phyloP scores from a whole-genome alignment of 2,329 filamentous ascomycete species.

The Achaetomium macrosporum region DNA sequence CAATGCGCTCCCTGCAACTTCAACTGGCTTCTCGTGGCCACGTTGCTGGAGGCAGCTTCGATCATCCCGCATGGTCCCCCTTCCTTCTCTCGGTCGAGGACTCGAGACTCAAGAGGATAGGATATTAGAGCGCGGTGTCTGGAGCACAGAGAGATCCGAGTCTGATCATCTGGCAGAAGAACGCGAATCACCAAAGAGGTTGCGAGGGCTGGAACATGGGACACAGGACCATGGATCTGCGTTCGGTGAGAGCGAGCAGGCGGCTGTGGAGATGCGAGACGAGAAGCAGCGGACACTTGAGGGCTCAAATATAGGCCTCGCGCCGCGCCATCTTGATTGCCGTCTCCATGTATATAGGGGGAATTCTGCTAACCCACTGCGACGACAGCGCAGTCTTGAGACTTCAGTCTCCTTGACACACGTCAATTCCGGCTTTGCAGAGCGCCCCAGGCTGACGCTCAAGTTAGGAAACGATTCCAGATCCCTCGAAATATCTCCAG shows the following conservation, averaged over 20 bases:
- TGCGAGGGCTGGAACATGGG: neutral
- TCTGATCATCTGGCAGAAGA: neutral
- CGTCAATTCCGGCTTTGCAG: constrained; percentile 18
- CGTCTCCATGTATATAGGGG: neutral
- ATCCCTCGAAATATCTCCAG: constrained; percentile 14
- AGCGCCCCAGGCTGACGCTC: constrained; percentile 9
- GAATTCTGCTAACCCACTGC: constrained; percentile 9
- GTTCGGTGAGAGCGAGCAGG: constrained; percentile 4
- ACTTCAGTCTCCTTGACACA: constrained; percentile 12
- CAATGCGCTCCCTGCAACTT: constrained; percentile 11
- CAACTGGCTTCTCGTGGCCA: constrained; percentile 17
- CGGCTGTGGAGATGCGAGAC: constrained; percentile 12
- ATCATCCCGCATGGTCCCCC: constrained; percentile 18
- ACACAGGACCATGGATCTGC: neutral
- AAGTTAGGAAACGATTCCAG: constrained; percentile 5
- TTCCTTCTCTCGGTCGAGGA: constrained; percentile 14
- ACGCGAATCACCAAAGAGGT: constrained; percentile 2
- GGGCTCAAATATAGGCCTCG: constrained; percentile 16
- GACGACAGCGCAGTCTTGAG: constrained; percentile 7
- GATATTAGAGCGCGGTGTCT: constrained; percentile 6
- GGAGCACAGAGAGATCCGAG: constrained; percentile 6
- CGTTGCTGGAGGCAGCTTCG: constrained; percentile 11
- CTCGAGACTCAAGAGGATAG: no score
- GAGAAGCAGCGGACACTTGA: constrained; percentile 13
- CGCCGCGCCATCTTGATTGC: constrained; percentile 7